Conservation (phyloP, 202 grass and related monocot genomes). For the Dendrocalamus latiflorus region DNA sequence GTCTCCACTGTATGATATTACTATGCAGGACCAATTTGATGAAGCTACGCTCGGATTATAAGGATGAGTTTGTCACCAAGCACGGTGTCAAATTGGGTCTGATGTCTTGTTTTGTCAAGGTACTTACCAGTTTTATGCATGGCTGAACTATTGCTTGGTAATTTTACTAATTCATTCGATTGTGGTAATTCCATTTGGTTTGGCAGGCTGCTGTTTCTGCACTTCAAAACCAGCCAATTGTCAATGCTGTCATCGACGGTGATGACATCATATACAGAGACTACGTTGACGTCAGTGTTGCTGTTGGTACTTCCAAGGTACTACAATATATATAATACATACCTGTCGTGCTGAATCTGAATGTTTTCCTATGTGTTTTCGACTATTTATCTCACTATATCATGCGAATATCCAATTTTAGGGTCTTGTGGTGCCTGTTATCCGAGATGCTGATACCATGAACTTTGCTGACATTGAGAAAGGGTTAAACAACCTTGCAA, state of each 20-base stretch:
- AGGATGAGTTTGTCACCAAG: constrained; percentile 83
- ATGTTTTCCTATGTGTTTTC: neutral
- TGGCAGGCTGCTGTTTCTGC: constrained; percentile 85
- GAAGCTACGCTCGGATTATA: constrained; percentile 94
- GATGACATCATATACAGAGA: constrained; percentile 99
- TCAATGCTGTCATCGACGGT: constrained; percentile 95
- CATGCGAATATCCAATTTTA: constrained; percentile 25
- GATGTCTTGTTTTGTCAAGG: constrained; percentile 97
- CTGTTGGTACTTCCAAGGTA: constrained; percentile 96
- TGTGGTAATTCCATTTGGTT: constrained; percentile 18
- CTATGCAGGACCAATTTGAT: constrained; percentile 89
- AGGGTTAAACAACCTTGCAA: constrained; percentile 78
- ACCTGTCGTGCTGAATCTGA: neutral
- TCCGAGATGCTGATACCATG: constrained; percentile 80
- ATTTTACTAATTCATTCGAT: neutral
- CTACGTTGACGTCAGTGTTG: constrained; percentile 86
- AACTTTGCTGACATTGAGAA: constrained; percentile 96
- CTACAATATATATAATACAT: neutral
- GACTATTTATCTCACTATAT: neutral
- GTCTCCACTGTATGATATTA: neutral
- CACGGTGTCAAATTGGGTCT: constrained; percentile 93
- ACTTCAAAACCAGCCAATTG: constrained; percentile 89
- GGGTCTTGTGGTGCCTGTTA: constrained; percentile 92
- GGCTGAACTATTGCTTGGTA: neutral
- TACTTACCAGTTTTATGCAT: constrained; percentile 10